Evolutionary conservation across 208 protist species (phyloP), one percentile per base, ranked within the genome.

Genomic region (Trypanosoma avium): DNA sequence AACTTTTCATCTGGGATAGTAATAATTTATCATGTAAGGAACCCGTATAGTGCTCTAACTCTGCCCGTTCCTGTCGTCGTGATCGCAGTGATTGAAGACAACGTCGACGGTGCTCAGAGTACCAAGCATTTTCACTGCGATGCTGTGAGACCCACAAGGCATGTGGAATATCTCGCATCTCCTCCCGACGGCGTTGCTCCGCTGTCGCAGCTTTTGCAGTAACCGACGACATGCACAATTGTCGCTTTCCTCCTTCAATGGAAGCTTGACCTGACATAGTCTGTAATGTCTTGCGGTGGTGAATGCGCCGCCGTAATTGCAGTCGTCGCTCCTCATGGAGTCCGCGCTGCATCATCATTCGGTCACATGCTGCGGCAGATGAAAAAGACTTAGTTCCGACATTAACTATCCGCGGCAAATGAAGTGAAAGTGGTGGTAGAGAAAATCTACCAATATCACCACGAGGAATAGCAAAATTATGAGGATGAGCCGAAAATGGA

Each of bases 41-140:
- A 5, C 75, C 69, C 24, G 61, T 30, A 36, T 61, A 67, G 22
- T 58, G 47, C 50, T 81, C 62, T 52, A 81, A 38, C 50, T 77
- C 70, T 46, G 32, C 30, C 13, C 61, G 56, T 19, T 74, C 38
- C 57, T 67, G 48, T 12, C 27, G 58, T 3, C 48, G 75, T 43
- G 36, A 15, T n/a, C 38, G 59, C 13, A 81, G 36, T 2, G 40
- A 49, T 0, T 60, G n/a, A 9, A 73, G 13, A 52, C 60, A 57
- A 0, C 8, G 5, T 19, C 56, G 54, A 4, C 75, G 69, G 24
- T 59, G 45, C 17, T 29, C 46, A 3, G 53, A 49, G 15, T 38
- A 56, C n/a, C 38, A 60, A 4, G 47, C 22, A 12, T 68, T 53
- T 10, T 13, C 32, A 7, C 46, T 33, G 6, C 47, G 38, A 29